Percentiles rank a stretch among this genome's conserved stretches.
These are phyloP conservation scores for Colletotrichum simmondsii DNA, from an alignment of 2,329 filamentous ascomycete species.

Conservation along the genomic window DNA sequence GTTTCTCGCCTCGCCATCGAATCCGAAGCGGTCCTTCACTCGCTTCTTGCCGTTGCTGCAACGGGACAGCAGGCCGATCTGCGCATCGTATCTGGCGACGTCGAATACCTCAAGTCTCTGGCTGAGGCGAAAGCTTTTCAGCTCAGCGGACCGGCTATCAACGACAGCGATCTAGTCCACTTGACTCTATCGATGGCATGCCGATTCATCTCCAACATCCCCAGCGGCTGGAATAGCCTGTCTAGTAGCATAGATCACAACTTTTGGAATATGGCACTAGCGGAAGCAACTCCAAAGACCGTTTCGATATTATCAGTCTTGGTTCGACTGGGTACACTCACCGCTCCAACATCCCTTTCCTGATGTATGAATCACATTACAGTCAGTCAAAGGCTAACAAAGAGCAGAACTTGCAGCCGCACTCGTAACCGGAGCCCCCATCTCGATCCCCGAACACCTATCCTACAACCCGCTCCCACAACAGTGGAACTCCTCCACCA, in stretches of 20 bases:
- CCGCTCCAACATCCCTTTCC: background rate
- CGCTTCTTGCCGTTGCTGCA: constrained; percentile 38
- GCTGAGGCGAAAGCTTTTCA: background rate
- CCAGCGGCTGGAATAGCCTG: constrained; percentile 15
- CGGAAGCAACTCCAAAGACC: constrained; percentile 22
- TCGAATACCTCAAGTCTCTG: constrained; percentile 15
- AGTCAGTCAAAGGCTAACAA: background rate
- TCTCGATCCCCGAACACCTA: constrained; percentile 40
- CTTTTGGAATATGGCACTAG: constrained; percentile 8
- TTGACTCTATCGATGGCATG: constrained; percentile 15
- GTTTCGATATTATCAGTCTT: constrained; percentile 35
- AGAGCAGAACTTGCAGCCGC: constrained; percentile 41
- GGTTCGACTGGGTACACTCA: constrained; percentile 39
- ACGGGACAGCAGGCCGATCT: constrained; percentile 14
- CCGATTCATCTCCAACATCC: constrained; percentile 15
- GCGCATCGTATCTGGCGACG: background rate
- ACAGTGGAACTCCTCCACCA: constrained; percentile 9
- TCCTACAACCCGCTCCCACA: constrained; percentile 17
- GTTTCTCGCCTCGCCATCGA: constrained; percentile 44
- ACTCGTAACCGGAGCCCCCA: constrained; percentile 40
- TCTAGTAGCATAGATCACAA: background rate
- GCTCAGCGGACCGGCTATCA: background rate
- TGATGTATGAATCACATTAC: background rate
- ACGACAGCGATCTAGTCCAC: constrained; percentile 12
- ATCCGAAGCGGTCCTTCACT: constrained; percentile 39